phyloP scores from a whole-genome alignment of 163 green algal species.

The Prototheca cutis region DNA sequence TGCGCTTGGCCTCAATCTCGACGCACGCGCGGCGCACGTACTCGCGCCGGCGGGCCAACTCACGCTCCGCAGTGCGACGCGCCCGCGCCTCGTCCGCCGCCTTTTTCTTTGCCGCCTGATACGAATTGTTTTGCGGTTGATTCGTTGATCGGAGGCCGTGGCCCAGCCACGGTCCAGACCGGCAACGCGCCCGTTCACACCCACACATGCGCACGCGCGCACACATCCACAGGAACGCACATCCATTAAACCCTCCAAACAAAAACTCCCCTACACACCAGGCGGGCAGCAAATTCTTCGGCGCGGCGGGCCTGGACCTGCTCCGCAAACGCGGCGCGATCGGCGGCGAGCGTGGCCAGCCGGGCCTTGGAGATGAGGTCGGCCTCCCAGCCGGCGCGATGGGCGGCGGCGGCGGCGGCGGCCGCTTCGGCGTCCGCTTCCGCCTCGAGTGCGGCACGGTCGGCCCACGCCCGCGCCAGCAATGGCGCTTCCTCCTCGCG shows the following conservation, averaged over 20 bases:
- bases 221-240: no score
- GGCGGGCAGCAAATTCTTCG: conserved; percentile 80
- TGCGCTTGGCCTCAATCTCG: conserved; percentile 45
- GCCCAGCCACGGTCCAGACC: no score
- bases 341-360: conserved; percentile 47
- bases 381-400: conserved; percentile 70
- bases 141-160: no score
- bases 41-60: conserved; percentile 52
- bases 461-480: conserved; percentile 49
- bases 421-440: conserved; percentile 11
- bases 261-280: no score
- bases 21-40: conserved; percentile 62
- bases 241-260: no score
- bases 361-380: conserved; percentile 78
- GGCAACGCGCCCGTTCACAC: no score
- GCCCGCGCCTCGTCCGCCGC: conserved; percentile 28
- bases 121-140: no score
- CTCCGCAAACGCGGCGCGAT: conserved; percentile 42
- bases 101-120: no score
- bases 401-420: conserved; percentile 11
- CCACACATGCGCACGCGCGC: no score
- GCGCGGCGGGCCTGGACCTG: conserved; percentile 64
- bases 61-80: conserved; percentile 32
- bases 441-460: conserved; percentile 36
- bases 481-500: conserved; percentile 83